phyloP scores from a whole-genome alignment of 345 rosid species.

The Linum lewisii region DNA sequence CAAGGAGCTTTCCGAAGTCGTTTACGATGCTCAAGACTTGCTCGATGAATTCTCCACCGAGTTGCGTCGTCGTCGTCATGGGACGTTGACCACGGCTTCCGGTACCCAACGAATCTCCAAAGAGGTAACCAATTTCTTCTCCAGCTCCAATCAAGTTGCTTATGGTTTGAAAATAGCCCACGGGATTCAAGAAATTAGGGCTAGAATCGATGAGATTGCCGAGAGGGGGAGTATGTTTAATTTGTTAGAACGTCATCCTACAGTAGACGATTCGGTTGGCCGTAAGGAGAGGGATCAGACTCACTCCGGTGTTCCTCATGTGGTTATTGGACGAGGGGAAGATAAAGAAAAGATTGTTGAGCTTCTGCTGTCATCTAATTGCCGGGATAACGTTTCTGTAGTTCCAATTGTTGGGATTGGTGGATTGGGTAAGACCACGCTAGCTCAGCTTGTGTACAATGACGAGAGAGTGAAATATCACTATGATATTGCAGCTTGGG shows the following conservation, averaged over 20 bases:
- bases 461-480: conserved; percentile 9
- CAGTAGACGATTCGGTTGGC: neutral
- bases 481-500: conserved; percentile 19
- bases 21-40: neutral
- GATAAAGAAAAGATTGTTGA: neutral
- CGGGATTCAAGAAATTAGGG: neutral
- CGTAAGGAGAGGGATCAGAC: neutral
- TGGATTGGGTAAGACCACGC: conserved; percentile 13
- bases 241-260: neutral
- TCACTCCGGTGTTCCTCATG: conserved; percentile 1
- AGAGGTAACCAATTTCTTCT: conserved; percentile 1
- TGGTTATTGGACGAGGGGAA: neutral
- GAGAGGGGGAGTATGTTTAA: neutral
- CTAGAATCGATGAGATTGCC: neutral
- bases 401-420: conserved; percentile 21
- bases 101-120: neutral
- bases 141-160: neutral
- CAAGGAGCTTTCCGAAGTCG: neutral
- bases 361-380: neutral
- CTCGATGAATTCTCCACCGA: conserved; percentile 10
- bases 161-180: neutral
- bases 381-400: neutral
- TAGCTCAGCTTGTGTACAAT: conserved; percentile 20
- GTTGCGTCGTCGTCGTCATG: neutral
- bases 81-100: no score